Evolutionary conservation across 2,329 filamentous ascomycete genomes (phyloP), one percentile per base, ranked within the genome.

Genomic region (Talaromyces sp.): DNA sequence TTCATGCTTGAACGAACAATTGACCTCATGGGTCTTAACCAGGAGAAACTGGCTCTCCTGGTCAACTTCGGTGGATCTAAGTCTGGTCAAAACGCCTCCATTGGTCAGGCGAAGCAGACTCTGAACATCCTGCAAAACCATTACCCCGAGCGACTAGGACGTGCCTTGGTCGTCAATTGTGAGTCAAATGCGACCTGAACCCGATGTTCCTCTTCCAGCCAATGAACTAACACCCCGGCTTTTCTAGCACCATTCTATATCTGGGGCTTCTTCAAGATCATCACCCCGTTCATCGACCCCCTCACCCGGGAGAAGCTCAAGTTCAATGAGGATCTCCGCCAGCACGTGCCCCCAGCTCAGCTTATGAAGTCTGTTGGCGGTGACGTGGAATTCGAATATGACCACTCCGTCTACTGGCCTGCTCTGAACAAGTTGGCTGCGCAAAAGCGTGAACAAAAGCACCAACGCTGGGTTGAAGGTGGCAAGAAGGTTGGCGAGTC

Each of bases 261-360:
- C 56, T 87, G 85, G 73, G 89, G 89, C 46, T 99, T 99, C 82
- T 96, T 97, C 82, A 97, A 96, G 75, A 79, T 97, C 65, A 92
- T 99, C 75, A 91, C 86, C 4, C 91, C 93, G 35, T 97, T 99
- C 75, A 96, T 99, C 75, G 94, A 99, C 74, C 94, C 94, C 7
- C 78, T 92, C 65, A 99, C 94, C 9, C 86, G 89, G 53, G 86
- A 94, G 68, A 99, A 99, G 80, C 86, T 99, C 77, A 95, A 94
- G 78, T 97, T 96, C 82, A 97, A 97, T 79, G 91, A 96, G 72
- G 89, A 95, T 69, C 86, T 96, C 78, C 82, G 82, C 62, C 80
- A 89, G 62, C 91, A 91, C 70, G 88, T 99, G 17, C 91, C 91
- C 4, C 75, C 86, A 7, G 81, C 87, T 65, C 93, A 97, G 71